Evolutionary conservation across 169 alveolate species (phyloP).

Genomic region (Plasmodium coatneyi): DNA sequence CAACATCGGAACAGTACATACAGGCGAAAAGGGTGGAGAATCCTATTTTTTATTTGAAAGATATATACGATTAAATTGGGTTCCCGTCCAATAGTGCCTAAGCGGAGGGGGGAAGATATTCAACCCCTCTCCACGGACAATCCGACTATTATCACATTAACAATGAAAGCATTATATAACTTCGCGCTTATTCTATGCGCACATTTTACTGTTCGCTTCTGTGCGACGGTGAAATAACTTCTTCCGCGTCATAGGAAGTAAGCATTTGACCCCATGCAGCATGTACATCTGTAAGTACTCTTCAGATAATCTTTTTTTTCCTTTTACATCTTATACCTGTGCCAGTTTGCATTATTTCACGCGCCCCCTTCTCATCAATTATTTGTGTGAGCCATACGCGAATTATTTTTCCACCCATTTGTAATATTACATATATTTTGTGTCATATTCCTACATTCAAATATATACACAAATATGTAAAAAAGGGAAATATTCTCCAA

Average conservation of each 20-base stretch:
- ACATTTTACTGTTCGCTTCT: not conserved
- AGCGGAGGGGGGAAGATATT: not conserved
- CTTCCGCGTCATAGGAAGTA: not conserved
- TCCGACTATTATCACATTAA: not conserved
- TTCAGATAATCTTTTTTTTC: not conserved
- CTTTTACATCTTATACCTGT: not conserved
- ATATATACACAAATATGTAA: not conserved
- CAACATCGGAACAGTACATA: slow-evolving; percentile 37
- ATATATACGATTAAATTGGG: slow-evolving; percentile 33
- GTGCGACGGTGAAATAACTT: not conserved
- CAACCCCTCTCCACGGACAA: not conserved
- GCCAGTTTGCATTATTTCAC: slow-evolving; percentile 3
- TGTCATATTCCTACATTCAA: not conserved
- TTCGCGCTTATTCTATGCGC: not conserved
- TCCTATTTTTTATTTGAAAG: slow-evolving; percentile 60
- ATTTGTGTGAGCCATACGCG: not conserved
- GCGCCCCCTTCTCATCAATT: not conserved
- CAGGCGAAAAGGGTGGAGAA: slow-evolving; percentile 35
- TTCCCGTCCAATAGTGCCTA: not conserved
- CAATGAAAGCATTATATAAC: not conserved
- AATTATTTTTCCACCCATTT: not conserved
- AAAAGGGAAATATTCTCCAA: not conserved
- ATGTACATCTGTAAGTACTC: not conserved
- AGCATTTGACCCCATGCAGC: not conserved
- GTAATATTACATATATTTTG: not conserved